Percentiles rank a stretch among this genome's conserved stretches.
These are phyloP conservation scores for Pseudohalonectria lignicola DNA, from an alignment of 2,329 filamentous ascomycete species.

Conservation along the genomic window DNA sequence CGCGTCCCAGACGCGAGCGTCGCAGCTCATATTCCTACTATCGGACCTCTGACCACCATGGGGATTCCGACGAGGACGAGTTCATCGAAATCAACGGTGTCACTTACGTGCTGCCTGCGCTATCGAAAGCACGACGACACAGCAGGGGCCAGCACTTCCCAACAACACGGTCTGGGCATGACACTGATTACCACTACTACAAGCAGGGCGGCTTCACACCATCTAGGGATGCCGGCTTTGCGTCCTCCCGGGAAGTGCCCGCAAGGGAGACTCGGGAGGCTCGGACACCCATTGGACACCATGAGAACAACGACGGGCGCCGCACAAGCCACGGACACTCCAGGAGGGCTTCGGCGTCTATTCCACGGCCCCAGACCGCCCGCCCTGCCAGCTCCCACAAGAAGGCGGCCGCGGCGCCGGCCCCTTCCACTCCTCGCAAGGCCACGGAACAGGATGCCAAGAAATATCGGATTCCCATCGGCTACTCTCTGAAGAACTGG, in stretches of 20 bases:
- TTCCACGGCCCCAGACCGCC: conserved; percentile 40
- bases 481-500: conserved; percentile 97
- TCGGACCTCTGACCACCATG: conserved; percentile 46
- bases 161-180: conserved; percentile 35
- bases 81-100: conserved; percentile 41
- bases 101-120: conserved; percentile 41
- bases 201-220: conserved; percentile 33
- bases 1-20: conserved; percentile 36
- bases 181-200: conserved; percentile 45
- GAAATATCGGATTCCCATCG: conserved; percentile 66
- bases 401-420: conserved; percentile 10
- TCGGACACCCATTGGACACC: too few relatives aligned
- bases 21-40: conserved; percentile 47
- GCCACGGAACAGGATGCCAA: conserved; percentile 50
- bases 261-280: conserved; percentile 21
- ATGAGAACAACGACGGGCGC: too few relatives aligned
- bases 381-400: conserved; percentile 30
- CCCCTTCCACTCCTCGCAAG: conserved; percentile 24
- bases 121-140: conserved; percentile 29
- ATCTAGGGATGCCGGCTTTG: conserved; percentile 23
- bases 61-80: conserved; percentile 56
- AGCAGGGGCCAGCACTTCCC: conserved; percentile 14
- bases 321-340: conserved; percentile 25
- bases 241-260: conserved; percentile 30
- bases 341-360: conserved; percentile 36